Base-by-base conservation (phyloP, 2,329 filamentous ascomycete genomes). In the Fusarium floridanum region DNA sequence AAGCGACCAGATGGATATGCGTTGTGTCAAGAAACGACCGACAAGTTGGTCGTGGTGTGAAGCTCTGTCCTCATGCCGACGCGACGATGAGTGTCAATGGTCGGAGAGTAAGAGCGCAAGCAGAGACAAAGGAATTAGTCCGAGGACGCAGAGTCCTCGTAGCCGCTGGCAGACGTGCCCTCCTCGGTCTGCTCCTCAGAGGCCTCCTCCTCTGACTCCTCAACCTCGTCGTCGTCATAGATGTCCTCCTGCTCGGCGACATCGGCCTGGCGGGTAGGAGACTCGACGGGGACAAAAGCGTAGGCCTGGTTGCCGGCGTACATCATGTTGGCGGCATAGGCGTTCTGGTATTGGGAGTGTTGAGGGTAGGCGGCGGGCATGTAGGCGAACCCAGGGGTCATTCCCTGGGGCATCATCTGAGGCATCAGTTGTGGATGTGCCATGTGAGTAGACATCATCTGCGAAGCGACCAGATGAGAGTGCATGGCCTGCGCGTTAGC, bases 361-460 rank as follows among this genome's bases (percentile, higher is more conserved):
- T 36, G 56, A 6, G 36, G 24, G 2, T 60, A 67, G 1, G 50
- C 27, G 6, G 37, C 29, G 9, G 55, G 55, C 65, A 70, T 68
- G 6, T 72, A 71, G 0, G n/a, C 24, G 2, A 61, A 66, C 17
- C 61, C 53, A 6, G 22, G 36, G n/a, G 45, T n/a, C 45, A 71
- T 68, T 17, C 36, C 43, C 24, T 64, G 61, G 16, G 65, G 48
- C 17, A 53, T 20, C 48, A 59, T 37, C 1, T 20, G 29, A 39
- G 5, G 60, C 24, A 32, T 14, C 1, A 59, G 17, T 6, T 22
- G 32, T 29, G 5, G 60, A 12, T 34, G 45, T 24, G 48, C 8
- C 64, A 67, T 67, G 22, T 27, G 43, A 34, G 32, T 12, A 36
- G 55, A 11, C 56, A 71, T 71, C 22, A 48, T 43, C 12, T 64